These are phyloP conservation scores for Melocanna baccifera DNA, from an alignment of 176 grass and related monocot species.

Conservation along the genomic window DNA sequence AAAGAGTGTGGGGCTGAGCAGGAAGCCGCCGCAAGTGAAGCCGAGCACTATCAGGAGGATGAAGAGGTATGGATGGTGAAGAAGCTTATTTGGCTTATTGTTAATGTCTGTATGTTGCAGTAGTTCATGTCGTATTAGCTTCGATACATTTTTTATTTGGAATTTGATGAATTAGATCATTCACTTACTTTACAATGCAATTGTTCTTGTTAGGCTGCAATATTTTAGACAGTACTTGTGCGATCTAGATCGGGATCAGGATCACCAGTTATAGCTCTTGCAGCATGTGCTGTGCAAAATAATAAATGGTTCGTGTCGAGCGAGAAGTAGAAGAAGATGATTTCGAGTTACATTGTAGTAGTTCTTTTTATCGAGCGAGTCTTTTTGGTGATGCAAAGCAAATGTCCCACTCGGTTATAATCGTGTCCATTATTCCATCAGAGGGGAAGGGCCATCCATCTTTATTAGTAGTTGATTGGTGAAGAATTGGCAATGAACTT, in stretches of 20 bases:
- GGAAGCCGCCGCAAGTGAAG: conserved; percentile 54
- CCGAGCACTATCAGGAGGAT: conserved; percentile 79
- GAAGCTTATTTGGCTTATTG: neutral
- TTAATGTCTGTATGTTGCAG: neutral
- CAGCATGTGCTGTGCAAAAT: neutral
- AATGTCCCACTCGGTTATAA: conserved; percentile 13
- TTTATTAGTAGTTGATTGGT: too few species aligned
- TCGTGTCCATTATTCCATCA: too few species aligned
- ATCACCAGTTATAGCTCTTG: neutral
- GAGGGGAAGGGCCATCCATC: too few species aligned
- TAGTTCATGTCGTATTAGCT: neutral
- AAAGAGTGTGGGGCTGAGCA: conserved; percentile 45
- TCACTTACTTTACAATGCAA: neutral
- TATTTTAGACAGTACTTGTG: neutral
- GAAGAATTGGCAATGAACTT: too few species aligned
- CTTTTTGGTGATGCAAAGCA: neutral
- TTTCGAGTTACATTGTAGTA: neutral
- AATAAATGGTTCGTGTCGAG: conserved; percentile 13
- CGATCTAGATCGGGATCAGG: neutral
- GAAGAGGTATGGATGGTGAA: conserved; percentile 63
- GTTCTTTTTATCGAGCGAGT: conserved; percentile 11
- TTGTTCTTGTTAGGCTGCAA: neutral
- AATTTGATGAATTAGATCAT: neutral
- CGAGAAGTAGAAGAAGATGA: neutral
- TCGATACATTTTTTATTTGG: neutral